Evolutionary conservation across 768 basidiomycete genomes (phyloP), one percentile per base, ranked within the genome.

Genomic region (Leucosporidium scottii): DNA sequence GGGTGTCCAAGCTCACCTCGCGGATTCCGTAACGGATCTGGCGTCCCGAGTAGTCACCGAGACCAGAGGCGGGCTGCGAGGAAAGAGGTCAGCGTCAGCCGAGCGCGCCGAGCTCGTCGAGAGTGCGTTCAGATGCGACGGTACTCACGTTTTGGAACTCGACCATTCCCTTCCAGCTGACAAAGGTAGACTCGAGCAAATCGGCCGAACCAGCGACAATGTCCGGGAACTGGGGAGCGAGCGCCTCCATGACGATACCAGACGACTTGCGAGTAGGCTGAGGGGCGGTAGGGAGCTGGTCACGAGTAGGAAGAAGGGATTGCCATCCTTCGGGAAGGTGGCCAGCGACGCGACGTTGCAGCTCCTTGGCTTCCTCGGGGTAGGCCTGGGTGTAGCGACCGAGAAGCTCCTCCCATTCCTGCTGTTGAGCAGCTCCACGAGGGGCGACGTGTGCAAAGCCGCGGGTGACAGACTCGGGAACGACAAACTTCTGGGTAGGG

Each of bases 221-320:
- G 59, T 96, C 93, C 34, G 93, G 91, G 47, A 96, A 81, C 50
- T 77, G 80, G 63, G 87, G 83, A 61, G 84, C 83, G 68, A 94
- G 81, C 49, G 86, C 84, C 51, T 86, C 87, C 74, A 94, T 82
- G 61, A 86, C 87, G 69, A 90, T 89, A 79, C 94, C 92, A 21
- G 91, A 93, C 57, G 90, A 83, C 81, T 96, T 94, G 75, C 92
- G 86, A 63, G 89, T 90, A 3, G 91, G 93, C 76, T 88, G 87
- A 34, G 92, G 90, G 49, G 88, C 80, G 71, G 93, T 91, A 7
- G 82, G 78, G 57, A 86, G 82, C 78, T 86, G 91, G 84, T 55
- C 53, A 9, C 93, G 93, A 55, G 87, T 84, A 25, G 93, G 93
- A 7, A 94, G 83, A 20, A 76, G 79, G 78, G 85, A 83, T 81